phyloP scores from a whole-genome alignment of 2,329 filamentous ascomycete species.

The Lasiodiplodia sp. region DNA sequence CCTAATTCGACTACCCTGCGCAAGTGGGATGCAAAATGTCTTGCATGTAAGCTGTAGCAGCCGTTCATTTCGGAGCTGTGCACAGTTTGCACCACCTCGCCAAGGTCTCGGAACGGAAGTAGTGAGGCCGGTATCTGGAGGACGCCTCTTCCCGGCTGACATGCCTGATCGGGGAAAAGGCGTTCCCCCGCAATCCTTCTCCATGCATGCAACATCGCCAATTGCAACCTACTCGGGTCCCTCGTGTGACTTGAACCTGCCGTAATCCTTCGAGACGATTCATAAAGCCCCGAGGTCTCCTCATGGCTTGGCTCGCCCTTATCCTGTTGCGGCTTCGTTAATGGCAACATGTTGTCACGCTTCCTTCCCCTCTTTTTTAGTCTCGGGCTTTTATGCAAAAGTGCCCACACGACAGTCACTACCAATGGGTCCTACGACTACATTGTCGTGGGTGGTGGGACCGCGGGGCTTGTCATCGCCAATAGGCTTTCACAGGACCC shows the following conservation, averaged over 20 bases:
- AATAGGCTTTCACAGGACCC: conserved; percentile 40
- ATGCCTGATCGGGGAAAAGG: background rate
- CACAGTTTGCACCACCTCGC: background rate
- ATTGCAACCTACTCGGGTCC: background rate
- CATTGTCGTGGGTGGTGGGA: conserved; percentile 33
- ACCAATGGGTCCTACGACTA: conserved; percentile 20
- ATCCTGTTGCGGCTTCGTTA: background rate
- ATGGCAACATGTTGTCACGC: background rate
- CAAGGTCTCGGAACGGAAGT: background rate
- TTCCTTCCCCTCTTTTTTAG: background rate
- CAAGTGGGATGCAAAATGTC: too few species aligned
- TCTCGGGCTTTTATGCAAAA: background rate
- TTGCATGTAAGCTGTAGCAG: background rate
- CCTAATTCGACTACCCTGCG: too few species aligned
- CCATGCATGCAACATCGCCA: conserved; percentile 7
- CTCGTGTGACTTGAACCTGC: background rate
- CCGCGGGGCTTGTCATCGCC: conserved; percentile 33
- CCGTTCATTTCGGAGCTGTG: too few species aligned
- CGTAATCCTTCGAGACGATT: background rate
- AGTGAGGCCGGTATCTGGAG: background rate
- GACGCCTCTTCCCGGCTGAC: conserved; percentile 4
- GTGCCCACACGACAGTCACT: background rate
- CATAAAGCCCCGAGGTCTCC: background rate
- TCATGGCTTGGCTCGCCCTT: background rate
- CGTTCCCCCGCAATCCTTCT: conserved; percentile 21